A percentile compares a stretch with the other conserved stretches of the same genome.
Conservation (phyloP, 192 early-diverging fungal genomes). For the Coemansia interrupta region DNA sequence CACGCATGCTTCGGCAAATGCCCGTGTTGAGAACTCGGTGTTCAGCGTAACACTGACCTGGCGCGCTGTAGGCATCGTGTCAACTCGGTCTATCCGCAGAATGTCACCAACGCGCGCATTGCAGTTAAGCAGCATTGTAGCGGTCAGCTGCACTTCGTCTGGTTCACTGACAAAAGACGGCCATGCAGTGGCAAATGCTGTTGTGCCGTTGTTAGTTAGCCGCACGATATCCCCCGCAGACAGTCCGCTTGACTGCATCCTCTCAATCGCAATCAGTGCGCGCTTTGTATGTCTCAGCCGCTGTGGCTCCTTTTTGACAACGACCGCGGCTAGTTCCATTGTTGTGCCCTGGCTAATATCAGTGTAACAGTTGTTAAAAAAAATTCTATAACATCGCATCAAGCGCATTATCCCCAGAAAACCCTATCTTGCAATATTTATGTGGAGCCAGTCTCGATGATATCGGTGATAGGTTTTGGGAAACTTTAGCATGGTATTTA, state of each 20-base stretch:
- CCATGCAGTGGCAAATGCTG: conserved; percentile 39
- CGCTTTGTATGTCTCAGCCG: conserved; percentile 18
- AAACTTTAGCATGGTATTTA: too few species aligned
- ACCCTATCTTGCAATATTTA: too few species aligned
- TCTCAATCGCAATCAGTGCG: conserved; percentile 18
- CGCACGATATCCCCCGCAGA: conserved; percentile 37
- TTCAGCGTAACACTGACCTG: conserved; percentile 15
- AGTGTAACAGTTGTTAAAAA: too few species aligned
- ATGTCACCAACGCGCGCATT: conserved; percentile 33
- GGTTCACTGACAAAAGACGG: conserved; percentile 18
- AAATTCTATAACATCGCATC: too few species aligned
- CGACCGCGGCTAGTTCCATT: conserved; percentile 14
- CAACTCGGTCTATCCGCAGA: conserved; percentile 16
- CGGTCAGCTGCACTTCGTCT: conserved; percentile 23
- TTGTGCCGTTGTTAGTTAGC: neutral
- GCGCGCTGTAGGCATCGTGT: conserved; percentile 6
- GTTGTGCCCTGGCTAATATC: neutral
- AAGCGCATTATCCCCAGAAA: too few species aligned
- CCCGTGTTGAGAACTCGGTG: conserved; percentile 5
- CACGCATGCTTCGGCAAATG: conserved; percentile 14
- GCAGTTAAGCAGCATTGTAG: conserved; percentile 25
- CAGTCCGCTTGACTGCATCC: conserved; percentile 23
- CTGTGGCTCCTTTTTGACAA: conserved; percentile 9
- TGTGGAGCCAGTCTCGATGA: too few species aligned
- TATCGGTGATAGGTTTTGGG: too few species aligned